Evolutionary conservation across 2,329 filamentous ascomycete species (phyloP), one percentile per base, ranked within the genome.

Genomic region (Fusarium nygamai): DNA sequence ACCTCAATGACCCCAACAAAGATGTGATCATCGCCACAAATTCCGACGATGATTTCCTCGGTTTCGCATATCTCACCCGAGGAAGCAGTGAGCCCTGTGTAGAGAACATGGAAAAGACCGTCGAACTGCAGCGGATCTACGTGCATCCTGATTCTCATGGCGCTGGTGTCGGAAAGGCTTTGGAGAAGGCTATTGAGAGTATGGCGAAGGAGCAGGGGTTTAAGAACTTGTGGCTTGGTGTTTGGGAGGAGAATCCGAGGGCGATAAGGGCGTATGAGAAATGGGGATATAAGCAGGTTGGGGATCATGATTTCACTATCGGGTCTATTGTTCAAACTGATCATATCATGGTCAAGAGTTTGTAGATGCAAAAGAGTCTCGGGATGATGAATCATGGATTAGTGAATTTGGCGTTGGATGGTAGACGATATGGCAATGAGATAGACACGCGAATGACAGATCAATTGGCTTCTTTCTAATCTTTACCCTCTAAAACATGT

Each of bases 111-210:
- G 76, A 80, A 9, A 72, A 75, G 5, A 78, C 69, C 0, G 78
- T 85, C 6, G 85, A 87, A 73, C 67, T 87, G 36, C 84, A 86
- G 72, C 73, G 86, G 17, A 75, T 87, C 4, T 87, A 87, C 62
- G 82, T 87, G 5, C 69, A 81, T 43, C 61, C 73, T 1, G 61
- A 71, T 5, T 73, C 71, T 12, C 84, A 86, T 46, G 85, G 85
- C 0, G 72, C 64, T 17, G 85, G 85, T 0, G 75, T 86, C 3
- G 86, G 82, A 8, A 82, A 76, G 57, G 69, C 76, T 36, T 73
- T 85, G n/a, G 79, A 77, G 47, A 65, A 61, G 16, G 69, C 57
- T 22, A 66, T 81, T 17, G 82, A 83, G 69, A 70, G 62, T 3
- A 74, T 84, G 67, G 84, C 85, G 3, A 75, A 78, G 51, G 72